Percentiles rank a stretch among this genome's conserved stretches.
Evolutionary conservation across 306 rosid species (phyloP).

Genomic region (Quercus glauca): DNA sequence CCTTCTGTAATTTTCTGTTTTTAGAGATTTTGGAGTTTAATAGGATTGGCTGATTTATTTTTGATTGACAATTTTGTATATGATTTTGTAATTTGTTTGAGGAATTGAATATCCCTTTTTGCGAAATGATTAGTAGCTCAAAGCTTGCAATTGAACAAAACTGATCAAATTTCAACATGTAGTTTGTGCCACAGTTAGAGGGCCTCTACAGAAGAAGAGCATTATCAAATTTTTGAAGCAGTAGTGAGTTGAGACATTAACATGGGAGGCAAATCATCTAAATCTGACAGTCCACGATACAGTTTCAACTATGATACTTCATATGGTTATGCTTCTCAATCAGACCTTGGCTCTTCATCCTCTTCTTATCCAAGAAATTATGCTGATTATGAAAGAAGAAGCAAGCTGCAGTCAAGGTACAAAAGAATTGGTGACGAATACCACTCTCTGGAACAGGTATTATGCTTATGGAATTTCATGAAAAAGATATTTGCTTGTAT

Average conservation of each 20-base stretch:
- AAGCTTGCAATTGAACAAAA: background rate
- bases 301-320: background rate
- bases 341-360: background rate
- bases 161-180: background rate
- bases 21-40: background rate
- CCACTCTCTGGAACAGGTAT: conserved; percentile 26
- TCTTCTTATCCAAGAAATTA: background rate
- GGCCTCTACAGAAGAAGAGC: background rate
- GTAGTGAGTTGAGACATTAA: background rate
- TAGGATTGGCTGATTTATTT: background rate
- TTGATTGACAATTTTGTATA: background rate
- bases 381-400: background rate
- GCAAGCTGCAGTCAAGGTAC: background rate
- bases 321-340: background rate
- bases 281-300: background rate
- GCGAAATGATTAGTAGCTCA: background rate
- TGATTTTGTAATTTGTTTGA: background rate
- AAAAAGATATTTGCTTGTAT: background rate
- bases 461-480: background rate
- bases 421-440: conserved; percentile 16
- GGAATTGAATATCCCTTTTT: background rate
- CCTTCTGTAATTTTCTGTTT: background rate
- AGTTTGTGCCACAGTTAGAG: background rate
- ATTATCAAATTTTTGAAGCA: background rate
- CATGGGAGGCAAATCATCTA: conserved; percentile 17